Evolutionary conservation across 805 yeast species (phyloP), one percentile per base, ranked within the genome.

Genomic region (Candida coleopterorum): DNA sequence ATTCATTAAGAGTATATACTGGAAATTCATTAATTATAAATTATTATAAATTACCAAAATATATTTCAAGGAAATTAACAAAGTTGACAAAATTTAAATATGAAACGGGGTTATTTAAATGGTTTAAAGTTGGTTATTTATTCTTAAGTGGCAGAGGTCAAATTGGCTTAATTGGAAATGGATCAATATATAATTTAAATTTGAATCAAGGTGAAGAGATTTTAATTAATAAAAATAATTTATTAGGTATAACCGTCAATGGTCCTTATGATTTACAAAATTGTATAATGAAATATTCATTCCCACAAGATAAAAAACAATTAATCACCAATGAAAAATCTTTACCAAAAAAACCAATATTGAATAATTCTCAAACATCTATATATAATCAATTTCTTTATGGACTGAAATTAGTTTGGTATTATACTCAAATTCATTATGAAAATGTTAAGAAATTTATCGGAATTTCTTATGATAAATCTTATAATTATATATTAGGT

Each of bases 91-190:
- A 23, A 7, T 39, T 58, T 22, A 44, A 45, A 6, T 45, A 63
- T 4, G 37, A 49, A 4, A 71, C 77, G 2, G 79, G 80, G 0
- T 49, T 75, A 14, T 49, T 45, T 41, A 44, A 47, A 15, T 61
- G 63, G 56, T 41, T 43, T 23, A 4, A 4, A 55, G 53, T 22
- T 35, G 57, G 9, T 14, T 78, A 68, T 47, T 58, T 69, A 0
- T 56, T 74, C 25, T 44, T 77, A 5, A 66, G 72, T 18, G 85
- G 85, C 1, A 62, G 85, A 41, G 85, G 85, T 0, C 70, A 65
- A 34, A 65, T 65, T 2, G 77, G 78, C 1, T 44, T 79, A 11
- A 72, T 66, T 11, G 84, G 82, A 1, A 58, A 62, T 17, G 84
- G 85, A 0, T 64, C 74, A 9, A 53, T 79, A 16, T 76, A 75